These are phyloP conservation scores for Vanderwaltozyma verrucispora DNA, from an alignment of 805 yeast species.

Conservation along the genomic window DNA sequence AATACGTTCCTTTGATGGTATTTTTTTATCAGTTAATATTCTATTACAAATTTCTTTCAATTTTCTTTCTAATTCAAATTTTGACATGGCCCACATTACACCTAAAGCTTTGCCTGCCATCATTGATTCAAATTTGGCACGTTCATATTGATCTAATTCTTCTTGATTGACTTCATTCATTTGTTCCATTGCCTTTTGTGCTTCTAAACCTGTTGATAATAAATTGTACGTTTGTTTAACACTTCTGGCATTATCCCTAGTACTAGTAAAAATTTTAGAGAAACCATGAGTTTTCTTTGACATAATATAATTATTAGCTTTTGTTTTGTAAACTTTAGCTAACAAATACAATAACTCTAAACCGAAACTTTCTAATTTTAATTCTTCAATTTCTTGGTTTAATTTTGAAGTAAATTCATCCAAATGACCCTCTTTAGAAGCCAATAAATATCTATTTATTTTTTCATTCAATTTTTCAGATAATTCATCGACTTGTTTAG, in stretches of 20 bases:
- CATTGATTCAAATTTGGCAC: slow-evolving; percentile 69
- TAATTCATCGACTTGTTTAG: slow-evolving; percentile 41
- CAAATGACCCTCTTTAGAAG: slow-evolving; percentile 39
- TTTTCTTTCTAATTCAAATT: slow-evolving; percentile 74
- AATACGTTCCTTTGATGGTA: slow-evolving; percentile 50
- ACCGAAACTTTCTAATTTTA: slow-evolving; percentile 94
- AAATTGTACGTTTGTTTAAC: slow-evolving; percentile 79
- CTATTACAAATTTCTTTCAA: slow-evolving; percentile 72
- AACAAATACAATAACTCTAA: slow-evolving; percentile 74
- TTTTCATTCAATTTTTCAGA: slow-evolving; percentile 38
- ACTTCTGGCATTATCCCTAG: slow-evolving; percentile 74
- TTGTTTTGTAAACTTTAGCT: slow-evolving; percentile 66
- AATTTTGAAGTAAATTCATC: slow-evolving; percentile 42
- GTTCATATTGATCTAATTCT: slow-evolving; percentile 46
- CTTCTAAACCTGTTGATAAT: slow-evolving; percentile 76
- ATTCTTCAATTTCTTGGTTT: slow-evolving; percentile 56
- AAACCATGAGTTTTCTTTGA: slow-evolving; percentile 80
- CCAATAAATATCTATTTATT: slow-evolving; percentile 36
- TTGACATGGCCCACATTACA: slow-evolving; percentile 92
- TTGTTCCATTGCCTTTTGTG: slow-evolving; percentile 68
- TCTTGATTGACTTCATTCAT: slow-evolving; percentile 60
- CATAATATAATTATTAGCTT: slow-evolving; percentile 62
- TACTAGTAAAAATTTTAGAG: slow-evolving; percentile 69
- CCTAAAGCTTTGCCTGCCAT: slow-evolving; percentile 85
- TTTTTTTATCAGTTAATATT: slow-evolving; percentile 57